Evolutionary conservation across 768 basidiomycete genomes (phyloP), one percentile per base, ranked within the genome.

Genomic region (Jaapia argillacea): DNA sequence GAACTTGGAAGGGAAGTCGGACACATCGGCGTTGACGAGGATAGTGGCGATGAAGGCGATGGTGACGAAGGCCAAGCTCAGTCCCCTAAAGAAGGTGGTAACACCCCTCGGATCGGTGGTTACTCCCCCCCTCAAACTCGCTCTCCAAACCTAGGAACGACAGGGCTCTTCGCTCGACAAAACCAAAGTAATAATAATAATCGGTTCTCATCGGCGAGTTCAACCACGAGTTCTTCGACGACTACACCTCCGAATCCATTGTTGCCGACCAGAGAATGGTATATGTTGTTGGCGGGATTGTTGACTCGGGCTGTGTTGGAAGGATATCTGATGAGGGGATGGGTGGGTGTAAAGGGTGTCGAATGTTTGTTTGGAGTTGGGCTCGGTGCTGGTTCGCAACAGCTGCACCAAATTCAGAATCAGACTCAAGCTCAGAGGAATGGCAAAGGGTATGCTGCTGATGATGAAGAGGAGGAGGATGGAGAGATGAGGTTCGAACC

Each of bases 281-380:
- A 89, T 59, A 70, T 82, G 62, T 69, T 93, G 10, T 68, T 90
- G 13, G 75, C 76, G 0, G 80, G 84, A 2, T 64, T 93, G 20
- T 66, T 89, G 23, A 87, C 87, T 4, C 75, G 88, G n/a, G 86
- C 86, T 0, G 83, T 79, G 16, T 61, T 92, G 41, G 87, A 93
- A 54, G 89, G 89, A 0, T 92, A 91, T 55, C 68, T 91, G 36
- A 79, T 78, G 1, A 81, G 78, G 6, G 81, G 83, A 0, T 93
- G 89, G 89, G 72, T 70, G 23, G 87, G 89, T 1, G 62, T 74
- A 1, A 73, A 78, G 28, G 77, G 81, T 4, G 71, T 79, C 6
- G 81, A 86, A 52, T 76, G 81, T 46, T 60, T 92, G 44, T 61
- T 91, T 39, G 77, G 80, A 2, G 72, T 90, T 20, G 89, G 88